A percentile compares a stretch with the other conserved stretches of the same genome.
Conservation (phyloP, 352 stramenopile genomes). For the Stramenopiles sp. region DNA sequence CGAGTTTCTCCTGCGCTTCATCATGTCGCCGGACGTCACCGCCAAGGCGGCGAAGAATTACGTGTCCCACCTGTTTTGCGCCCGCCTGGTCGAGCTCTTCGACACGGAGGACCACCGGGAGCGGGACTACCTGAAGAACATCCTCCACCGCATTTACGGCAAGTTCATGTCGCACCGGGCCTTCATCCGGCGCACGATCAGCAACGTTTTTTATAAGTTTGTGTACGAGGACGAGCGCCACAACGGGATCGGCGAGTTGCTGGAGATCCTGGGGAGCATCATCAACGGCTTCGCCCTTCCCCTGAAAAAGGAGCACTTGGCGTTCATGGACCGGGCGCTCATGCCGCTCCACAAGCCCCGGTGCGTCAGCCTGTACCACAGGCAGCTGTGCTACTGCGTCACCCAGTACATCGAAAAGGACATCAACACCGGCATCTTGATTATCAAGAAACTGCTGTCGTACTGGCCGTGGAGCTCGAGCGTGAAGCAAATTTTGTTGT, state of each 20-base stretch:
- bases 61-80: slow-evolving; percentile 88
- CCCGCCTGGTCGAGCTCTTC: slow-evolving; percentile 78
- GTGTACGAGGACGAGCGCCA: slow-evolving; percentile 92
- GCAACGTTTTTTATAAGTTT: slow-evolving; percentile 94
- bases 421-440: slow-evolving; percentile 77
- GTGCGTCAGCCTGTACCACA: slow-evolving; percentile 87
- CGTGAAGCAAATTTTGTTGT: slow-evolving; percentile 78
- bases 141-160: slow-evolving; percentile 95
- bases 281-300: slow-evolving; percentile 98
- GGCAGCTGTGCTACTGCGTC: slow-evolving; percentile 97
- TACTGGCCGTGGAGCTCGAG: slow-evolving; percentile 83
- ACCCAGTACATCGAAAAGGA: slow-evolving; percentile 99
- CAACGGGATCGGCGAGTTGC: slow-evolving; percentile 83
- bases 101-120: slow-evolving; percentile 88
- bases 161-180: slow-evolving; percentile 96
- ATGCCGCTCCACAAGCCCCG: slow-evolving; percentile 80
- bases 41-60: slow-evolving; percentile 93
- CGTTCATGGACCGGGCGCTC: slow-evolving; percentile 2
- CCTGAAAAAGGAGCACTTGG: slow-evolving; percentile 88
- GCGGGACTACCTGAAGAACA: slow-evolving; percentile 97
- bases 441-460: slow-evolving; percentile 77
- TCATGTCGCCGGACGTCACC: slow-evolving; percentile 88
- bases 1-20: slow-evolving; percentile 96
- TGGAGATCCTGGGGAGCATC: slow-evolving; percentile 93
- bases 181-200: slow-evolving; percentile 92